Percentiles rank a stretch among this genome's conserved stretches.
Conservation (phyloP, 2,329 filamentous ascomycete species). For the Colletotrichum horii region DNA sequence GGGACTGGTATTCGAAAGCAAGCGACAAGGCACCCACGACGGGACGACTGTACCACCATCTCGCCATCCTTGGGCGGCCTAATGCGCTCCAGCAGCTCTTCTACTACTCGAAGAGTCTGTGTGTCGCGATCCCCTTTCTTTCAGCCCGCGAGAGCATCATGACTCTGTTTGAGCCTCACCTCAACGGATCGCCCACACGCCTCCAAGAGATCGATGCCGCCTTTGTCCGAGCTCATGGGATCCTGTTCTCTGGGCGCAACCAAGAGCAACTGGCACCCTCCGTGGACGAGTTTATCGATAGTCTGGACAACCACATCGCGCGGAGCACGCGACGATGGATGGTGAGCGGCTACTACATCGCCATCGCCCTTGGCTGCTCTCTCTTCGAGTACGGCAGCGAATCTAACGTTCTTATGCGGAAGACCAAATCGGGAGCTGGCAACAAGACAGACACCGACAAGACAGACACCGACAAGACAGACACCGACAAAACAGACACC, state of each 20-base stretch:
- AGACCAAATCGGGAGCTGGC: not conserved
- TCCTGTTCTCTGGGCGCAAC: not conserved
- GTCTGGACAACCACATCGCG: slow-evolving; percentile 63
- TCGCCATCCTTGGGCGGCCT: slow-evolving; percentile 78
- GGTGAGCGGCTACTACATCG: slow-evolving; percentile 59
- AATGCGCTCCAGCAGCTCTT: slow-evolving; percentile 74
- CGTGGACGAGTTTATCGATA: slow-evolving; percentile 45
- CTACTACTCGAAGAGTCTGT: slow-evolving; percentile 74
- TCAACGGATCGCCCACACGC: slow-evolving; percentile 29
- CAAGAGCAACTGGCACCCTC: not conserved
- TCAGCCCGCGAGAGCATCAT: slow-evolving; percentile 65
- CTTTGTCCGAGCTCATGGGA: not conserved
- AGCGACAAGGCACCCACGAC: slow-evolving; percentile 77
- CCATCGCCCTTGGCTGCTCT: slow-evolving; percentile 58
- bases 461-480: no score
- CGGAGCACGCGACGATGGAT: slow-evolving; percentile 56
- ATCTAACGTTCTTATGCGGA: not conserved
- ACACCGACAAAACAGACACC: no score
- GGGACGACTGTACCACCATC: slow-evolving; percentile 85
- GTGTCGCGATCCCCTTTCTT: slow-evolving; percentile 68
- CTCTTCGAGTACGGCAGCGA: slow-evolving; percentile 56
- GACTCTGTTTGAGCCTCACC: slow-evolving; percentile 68
- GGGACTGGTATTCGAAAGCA: slow-evolving; percentile 84
- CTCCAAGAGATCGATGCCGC: not conserved
- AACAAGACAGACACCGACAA: no score